Conservation (phyloP, 2,329 filamentous ascomycete genomes). For the Ploettnerulaceae sp. region DNA sequence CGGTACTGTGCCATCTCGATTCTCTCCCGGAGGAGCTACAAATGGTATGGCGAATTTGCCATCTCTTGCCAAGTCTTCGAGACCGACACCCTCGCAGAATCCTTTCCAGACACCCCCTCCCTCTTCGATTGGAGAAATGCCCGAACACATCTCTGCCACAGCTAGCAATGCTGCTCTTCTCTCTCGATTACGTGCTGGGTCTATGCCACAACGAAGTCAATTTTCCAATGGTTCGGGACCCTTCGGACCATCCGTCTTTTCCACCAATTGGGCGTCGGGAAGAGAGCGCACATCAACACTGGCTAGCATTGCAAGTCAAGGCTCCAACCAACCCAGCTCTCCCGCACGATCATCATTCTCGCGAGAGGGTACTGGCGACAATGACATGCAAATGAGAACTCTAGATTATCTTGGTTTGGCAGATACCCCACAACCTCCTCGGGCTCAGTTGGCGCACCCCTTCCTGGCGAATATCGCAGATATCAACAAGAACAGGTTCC, state of each 20-base stretch:
- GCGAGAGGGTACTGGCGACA: constrained; percentile 76
- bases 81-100: constrained; percentile 80
- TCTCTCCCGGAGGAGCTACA: constrained; percentile 69
- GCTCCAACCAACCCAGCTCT: constrained; percentile 85
- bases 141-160: constrained; percentile 37
- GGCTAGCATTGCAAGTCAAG: constrained; percentile 75
- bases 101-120: constrained; percentile 71
- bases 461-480: constrained; percentile 72
- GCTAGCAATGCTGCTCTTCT: constrained; percentile 66
- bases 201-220: constrained; percentile 83
- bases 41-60: constrained; percentile 46
- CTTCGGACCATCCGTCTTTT: constrained; percentile 86
- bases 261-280: constrained; percentile 75
- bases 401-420: constrained; percentile 93
- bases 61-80: constrained; percentile 68
- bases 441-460: constrained; percentile 67
- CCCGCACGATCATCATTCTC: constrained; percentile 84
- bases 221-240: constrained; percentile 57
- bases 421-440: constrained; percentile 80
- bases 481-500: constrained; percentile 79
- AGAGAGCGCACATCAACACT: constrained; percentile 84
- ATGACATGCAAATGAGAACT: constrained; percentile 82
- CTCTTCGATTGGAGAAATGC: constrained; percentile 46
- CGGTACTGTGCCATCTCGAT: constrained; percentile 92
- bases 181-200: constrained; percentile 83